phyloP scores from a whole-genome alignment of 2,329 filamentous ascomycete species.

The Xylariaceae sp. region DNA sequence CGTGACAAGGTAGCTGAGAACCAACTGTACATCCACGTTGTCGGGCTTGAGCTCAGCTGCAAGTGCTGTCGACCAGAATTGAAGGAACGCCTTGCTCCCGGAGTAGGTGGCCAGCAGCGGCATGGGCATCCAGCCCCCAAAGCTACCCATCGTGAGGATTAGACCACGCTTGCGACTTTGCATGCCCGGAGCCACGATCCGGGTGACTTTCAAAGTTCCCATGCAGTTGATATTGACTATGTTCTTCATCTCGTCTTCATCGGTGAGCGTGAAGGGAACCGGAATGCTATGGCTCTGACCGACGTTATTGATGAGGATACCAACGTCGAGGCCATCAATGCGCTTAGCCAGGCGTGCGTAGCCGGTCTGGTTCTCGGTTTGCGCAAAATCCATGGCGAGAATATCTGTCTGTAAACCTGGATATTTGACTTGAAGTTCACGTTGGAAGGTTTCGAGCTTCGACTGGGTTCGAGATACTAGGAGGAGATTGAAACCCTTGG shows the following conservation, averaged over 20 bases:
- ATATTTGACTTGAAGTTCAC: constrained; percentile 77
- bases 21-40: constrained; percentile 87
- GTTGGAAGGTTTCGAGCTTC: constrained; percentile 80
- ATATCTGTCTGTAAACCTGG: constrained; percentile 74
- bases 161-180: constrained; percentile 83
- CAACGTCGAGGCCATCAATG: constrained; percentile 77
- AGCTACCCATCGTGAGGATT: constrained; percentile 96
- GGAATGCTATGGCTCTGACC: constrained; percentile 94
- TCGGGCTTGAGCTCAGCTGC: constrained; percentile 81
- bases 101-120: constrained; percentile 95
- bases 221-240: constrained; percentile 97
- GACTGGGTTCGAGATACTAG: constrained; percentile 95
- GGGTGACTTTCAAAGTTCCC: constrained; percentile 87
- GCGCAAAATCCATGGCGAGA: constrained; percentile 88
- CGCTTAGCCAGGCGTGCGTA: constrained; percentile 75
- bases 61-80: constrained; percentile 91
- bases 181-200: constrained; percentile 85
- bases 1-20: constrained; percentile 91
- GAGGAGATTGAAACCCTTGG: constrained; percentile 91
- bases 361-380: constrained; percentile 75
- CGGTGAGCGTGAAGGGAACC: constrained; percentile 83
- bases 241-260: constrained; percentile 78
- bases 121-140: constrained; percentile 90
- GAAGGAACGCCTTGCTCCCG: constrained; percentile 96
- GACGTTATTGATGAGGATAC: constrained; percentile 95